Conservation (phyloP, 2,329 filamentous ascomycete genomes). For the Venturia nashicola region DNA sequence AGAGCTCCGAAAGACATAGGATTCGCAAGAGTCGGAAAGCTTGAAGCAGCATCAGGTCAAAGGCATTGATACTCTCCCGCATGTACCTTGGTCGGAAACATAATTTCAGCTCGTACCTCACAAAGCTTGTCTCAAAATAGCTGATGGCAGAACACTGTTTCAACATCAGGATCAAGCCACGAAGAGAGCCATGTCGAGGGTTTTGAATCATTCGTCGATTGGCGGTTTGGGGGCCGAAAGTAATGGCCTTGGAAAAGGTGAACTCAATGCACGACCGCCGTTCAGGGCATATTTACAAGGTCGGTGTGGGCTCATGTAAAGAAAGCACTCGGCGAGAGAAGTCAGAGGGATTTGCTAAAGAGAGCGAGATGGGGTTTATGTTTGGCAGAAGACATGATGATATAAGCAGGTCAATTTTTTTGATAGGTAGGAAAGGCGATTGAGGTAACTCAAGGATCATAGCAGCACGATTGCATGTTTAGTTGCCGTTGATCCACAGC, state of each 20-base stretch:
- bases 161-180: neutral
- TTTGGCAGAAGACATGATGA: too few relatives aligned
- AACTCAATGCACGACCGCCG: neutral
- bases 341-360: too few relatives aligned
- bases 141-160: neutral
- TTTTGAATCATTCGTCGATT: neutral
- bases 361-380: too few relatives aligned
- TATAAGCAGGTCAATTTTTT: too few relatives aligned
- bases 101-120: neutral
- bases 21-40: neutral
- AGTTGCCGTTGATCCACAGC: too few relatives aligned
- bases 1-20: neutral
- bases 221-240: neutral
- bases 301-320: too few relatives aligned
- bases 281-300: neutral
- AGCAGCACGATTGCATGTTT: too few relatives aligned
- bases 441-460: too few relatives aligned
- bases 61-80: neutral
- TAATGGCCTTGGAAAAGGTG: neutral
- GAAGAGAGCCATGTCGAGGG: neutral
- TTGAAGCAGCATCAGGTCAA: neutral
- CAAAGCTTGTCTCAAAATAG: neutral
- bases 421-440: too few relatives aligned
- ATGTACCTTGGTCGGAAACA: neutral
- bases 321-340: too few relatives aligned